Evolutionary conservation across 805 yeast species (phyloP).

Genomic region (Wickerhamomyces mucosus): DNA sequence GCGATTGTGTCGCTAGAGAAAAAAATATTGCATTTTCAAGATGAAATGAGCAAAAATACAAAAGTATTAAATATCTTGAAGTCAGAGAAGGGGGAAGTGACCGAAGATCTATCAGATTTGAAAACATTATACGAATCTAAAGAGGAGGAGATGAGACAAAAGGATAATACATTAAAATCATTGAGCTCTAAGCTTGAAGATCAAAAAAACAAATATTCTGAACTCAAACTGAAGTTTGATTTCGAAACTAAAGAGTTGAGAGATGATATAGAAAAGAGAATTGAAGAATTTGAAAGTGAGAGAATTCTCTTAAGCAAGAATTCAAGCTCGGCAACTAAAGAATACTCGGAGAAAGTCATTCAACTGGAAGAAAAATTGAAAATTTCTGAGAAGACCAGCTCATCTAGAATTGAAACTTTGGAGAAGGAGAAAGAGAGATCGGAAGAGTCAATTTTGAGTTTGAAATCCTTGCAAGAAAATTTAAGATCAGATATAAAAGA

Average conservation of each 20-base stretch:
- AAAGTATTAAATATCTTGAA: too few species aligned
- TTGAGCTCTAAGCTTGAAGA: slow-evolving; percentile 13
- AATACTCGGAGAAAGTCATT: slow-evolving; percentile 37
- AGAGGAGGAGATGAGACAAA: slow-evolving; percentile 5
- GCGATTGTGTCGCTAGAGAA: too few species aligned
- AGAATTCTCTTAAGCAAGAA: slow-evolving; percentile 36
- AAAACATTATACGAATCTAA: slow-evolving; percentile 4
- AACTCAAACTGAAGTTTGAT: slow-evolving; percentile 18
- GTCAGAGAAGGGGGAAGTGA: too few species aligned
- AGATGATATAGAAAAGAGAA: slow-evolving; percentile 27
- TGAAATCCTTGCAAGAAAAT: slow-evolving; percentile 7
- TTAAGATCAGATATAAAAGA: slow-evolving; percentile 5
- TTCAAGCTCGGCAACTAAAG: slow-evolving; percentile 40
- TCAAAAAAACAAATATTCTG: slow-evolving; percentile 13
- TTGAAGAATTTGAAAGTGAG: slow-evolving; percentile 40
- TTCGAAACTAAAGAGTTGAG: slow-evolving; percentile 22
- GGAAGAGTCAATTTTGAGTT: slow-evolving; percentile 8
- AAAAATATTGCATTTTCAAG: too few species aligned
- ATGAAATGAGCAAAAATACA: too few species aligned
- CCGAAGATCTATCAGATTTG: not conserved
- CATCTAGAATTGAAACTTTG: slow-evolving; percentile 3
- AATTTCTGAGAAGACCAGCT: slow-evolving; percentile 6
- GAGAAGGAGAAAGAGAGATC: slow-evolving; percentile 9
- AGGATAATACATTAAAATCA: slow-evolving; percentile 9
- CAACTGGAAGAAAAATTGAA: slow-evolving; percentile 28